Evolutionary conservation across 2,329 filamentous ascomycete genomes (phyloP), one percentile per base, ranked within the genome.

Genomic region (Colletotrichum sp.): DNA sequence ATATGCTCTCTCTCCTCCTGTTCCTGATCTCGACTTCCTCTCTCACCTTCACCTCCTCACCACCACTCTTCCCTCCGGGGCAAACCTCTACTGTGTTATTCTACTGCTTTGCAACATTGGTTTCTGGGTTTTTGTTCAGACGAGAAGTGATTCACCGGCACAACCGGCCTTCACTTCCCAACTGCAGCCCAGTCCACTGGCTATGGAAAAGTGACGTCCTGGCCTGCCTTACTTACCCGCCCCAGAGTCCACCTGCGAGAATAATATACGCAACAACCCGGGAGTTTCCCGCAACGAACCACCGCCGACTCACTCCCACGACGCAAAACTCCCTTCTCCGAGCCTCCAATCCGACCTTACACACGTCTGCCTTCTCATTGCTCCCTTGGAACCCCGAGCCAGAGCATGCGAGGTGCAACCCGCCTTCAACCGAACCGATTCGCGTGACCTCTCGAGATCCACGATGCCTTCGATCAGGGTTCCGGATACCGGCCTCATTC

Each of bases 401-500:
- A 58, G 73, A 73, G 73, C 73, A 76, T 76, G 73, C 73, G 38
- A 75, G 52, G 48, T 71, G 71, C 74, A 58, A 56, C 61, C 71
- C 30, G 24, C 52, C 18, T 30, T 36, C 60, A 56, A 75, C 32
- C 43, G 65, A 43, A 34, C 48, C 36, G 24, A 75, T 74, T 71
- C 61, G 61, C 70, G 62, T 75, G 71, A 74, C 36, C 70, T 43
- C 32, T 34, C 55, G 66, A 66, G 38, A 76, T 58, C 62, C 80
- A 85, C 78, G 70, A 91, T 91, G 89, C 85, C 89, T 81, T 86
- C 86, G 76, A 87, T 93, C 81, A 85, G 87, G 78, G 87, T 93
- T 76, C 89, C 91, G 79, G 89, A 91, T 77, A 83, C 85, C 79
- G 91, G 91, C 84, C 84, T 93, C 82, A 83, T 87, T 81, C 85